Evolutionary conservation across 148 eudicot species (phyloP).

Genomic region (Polygonum aviculare): DNA sequence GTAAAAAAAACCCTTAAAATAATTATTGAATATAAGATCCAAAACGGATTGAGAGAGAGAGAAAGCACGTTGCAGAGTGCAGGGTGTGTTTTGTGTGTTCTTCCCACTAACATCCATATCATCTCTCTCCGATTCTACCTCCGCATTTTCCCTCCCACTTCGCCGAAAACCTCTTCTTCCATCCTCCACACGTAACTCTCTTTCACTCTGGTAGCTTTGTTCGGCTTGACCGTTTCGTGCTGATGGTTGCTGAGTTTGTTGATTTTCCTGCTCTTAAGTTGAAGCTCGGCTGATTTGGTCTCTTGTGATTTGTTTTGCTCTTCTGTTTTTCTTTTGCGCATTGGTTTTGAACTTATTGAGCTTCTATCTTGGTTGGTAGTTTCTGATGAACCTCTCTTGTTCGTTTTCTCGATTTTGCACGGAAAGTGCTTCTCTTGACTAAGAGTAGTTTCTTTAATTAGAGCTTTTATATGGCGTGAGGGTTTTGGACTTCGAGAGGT

Average conservation of each 20-base stretch:
- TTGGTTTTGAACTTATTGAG: background rate
- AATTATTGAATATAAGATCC: no score
- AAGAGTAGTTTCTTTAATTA: no score
- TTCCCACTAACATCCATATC: background rate
- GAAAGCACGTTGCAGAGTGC: background rate
- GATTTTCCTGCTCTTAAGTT: background rate
- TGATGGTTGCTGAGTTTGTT: background rate
- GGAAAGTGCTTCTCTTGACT: background rate
- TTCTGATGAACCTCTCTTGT: background rate
- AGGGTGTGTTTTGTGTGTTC: background rate
- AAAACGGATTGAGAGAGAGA: background rate
- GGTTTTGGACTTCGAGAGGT: background rate
- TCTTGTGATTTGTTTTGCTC: background rate
- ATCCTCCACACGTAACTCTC: background rate
- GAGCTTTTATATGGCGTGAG: background rate
- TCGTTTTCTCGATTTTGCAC: background rate
- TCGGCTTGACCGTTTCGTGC: background rate
- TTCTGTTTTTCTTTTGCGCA: background rate
- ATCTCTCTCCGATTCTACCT: background rate
- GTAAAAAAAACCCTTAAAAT: no score
- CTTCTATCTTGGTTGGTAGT: background rate
- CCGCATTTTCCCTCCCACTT: background rate
- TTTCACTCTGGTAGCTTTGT: background rate
- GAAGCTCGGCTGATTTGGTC: background rate
- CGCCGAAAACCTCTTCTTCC: background rate